Conservation (phyloP, 2,329 filamentous ascomycete species). For the Stromatinia cepivora region DNA sequence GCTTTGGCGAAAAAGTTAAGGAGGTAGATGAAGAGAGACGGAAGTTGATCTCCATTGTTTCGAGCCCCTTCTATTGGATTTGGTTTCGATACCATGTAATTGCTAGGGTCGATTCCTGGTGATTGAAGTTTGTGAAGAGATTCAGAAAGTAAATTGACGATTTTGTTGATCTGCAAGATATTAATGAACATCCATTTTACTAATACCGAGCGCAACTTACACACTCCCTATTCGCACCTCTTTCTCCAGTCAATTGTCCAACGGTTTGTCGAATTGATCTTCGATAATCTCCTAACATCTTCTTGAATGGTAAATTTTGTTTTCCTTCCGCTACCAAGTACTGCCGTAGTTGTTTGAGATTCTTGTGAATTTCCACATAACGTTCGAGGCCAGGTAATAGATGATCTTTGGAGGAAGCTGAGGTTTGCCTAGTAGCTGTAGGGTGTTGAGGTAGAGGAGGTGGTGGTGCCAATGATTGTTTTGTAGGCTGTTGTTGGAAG, state of each 20-base stretch:
- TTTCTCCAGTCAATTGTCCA: slow-evolving; percentile 70
- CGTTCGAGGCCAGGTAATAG: slow-evolving; percentile 43
- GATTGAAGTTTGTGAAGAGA: not conserved
- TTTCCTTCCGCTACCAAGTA: slow-evolving; percentile 56
- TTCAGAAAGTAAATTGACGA: not conserved
- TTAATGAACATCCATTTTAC: slow-evolving; percentile 20
- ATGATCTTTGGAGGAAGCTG: slow-evolving; percentile 20
- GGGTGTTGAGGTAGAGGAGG: slow-evolving; percentile 15
- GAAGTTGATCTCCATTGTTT: slow-evolving; percentile 55
- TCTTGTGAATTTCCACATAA: slow-evolving; percentile 62
- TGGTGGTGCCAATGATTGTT: slow-evolving; percentile 1
- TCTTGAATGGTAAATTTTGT: slow-evolving; percentile 58
- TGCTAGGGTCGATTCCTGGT: slow-evolving; percentile 51
- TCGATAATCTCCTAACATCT: slow-evolving; percentile 66
- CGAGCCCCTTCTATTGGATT: slow-evolving; percentile 48
- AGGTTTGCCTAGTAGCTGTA: not conserved
- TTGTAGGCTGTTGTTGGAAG: not conserved
- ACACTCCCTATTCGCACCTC: slow-evolving; percentile 59
- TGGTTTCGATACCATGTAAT: slow-evolving; percentile 52
- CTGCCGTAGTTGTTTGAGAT: slow-evolving; percentile 61
- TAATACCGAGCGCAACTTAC: slow-evolving; percentile 44
- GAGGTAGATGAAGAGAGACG: slow-evolving; percentile 70
- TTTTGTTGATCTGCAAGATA: slow-evolving; percentile 38
- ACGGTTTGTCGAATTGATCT: slow-evolving; percentile 70
- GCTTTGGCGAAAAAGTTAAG: slow-evolving; percentile 75